Base-by-base conservation (phyloP, 306 rosid genomes). In the Parietaria judaica region DNA sequence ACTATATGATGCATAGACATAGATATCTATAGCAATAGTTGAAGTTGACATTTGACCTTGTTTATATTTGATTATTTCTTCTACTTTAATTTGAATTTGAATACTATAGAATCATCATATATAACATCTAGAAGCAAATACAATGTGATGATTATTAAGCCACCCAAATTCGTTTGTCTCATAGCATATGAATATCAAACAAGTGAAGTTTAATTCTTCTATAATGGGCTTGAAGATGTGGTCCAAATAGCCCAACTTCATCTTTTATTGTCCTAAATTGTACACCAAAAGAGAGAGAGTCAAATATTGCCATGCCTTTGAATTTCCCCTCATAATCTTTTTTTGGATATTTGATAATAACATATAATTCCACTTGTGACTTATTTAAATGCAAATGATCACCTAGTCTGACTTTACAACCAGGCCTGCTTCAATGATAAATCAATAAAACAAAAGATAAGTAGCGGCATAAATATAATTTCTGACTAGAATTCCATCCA, bases 161-260 rank as follows among this genome's bases (percentile, higher is more conserved):
- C 85, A 72, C 70, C 57, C 44, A 61, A 70, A 54, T 46, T 43
- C 10, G 6, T 5, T 11, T 53, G 23, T 49, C n/a, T 56, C 13
- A 2, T 62, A 43, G 34, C 15, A 56, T 44, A 13, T 8, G 11
- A 54, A 54, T 57, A 31, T 8, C 11, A 12, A 14, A 5, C 4
- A 8, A 51, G 46, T 44, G 51, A 11, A 41, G 7, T 39, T 44
- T 43, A 55, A 14, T 59, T 16, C 64, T 14, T n/a, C 11, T 39
- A 39, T 7, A 41, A 39, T 6, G 44, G 17, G 54, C 54, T 61
- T 61, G 66, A 61, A 62, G 34, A 62, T 14, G 64, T 41, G 10
- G 52, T 31, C 55, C 55, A 62, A 62, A 48, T 47, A 31, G 34
- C 16, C 36, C 44, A 49, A 49, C 14, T 49, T 49, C 10, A 49